Percentiles rank a stretch among this genome's conserved stretches.
phyloP scores from a whole-genome alignment of 768 basidiomycete genomes.

The Fomitopsis serialis region DNA sequence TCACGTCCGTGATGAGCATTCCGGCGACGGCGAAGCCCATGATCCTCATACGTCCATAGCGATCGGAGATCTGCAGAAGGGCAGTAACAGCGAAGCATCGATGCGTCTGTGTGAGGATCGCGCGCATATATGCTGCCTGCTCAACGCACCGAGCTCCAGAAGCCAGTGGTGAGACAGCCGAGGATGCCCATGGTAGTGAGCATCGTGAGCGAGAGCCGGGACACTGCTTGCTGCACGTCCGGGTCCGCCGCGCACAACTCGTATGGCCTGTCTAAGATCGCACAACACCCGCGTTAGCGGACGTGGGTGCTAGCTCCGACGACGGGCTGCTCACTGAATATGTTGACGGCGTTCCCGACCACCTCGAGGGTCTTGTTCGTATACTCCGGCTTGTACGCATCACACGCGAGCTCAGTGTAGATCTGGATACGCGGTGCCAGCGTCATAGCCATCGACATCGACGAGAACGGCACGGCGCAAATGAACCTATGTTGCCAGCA shows the following conservation, averaged over 20 bases:
- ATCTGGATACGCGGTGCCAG: constrained; percentile 70
- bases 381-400: constrained; percentile 51
- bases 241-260: constrained; percentile 62
- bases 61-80: constrained; percentile 62
- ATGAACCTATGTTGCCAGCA: constrained; percentile 45
- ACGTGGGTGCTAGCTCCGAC: too few relatives aligned
- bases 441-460: constrained; percentile 50
- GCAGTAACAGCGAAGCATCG: background rate
- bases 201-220: constrained; percentile 58
- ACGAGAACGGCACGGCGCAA: constrained; percentile 43
- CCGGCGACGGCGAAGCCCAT: constrained; percentile 60
- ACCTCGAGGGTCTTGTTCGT: background rate
- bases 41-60: constrained; percentile 62
- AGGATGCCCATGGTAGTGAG: constrained; percentile 64
- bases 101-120: background rate
- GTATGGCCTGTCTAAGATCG: background rate
- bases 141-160: constrained; percentile 74
- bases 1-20: constrained; percentile 54
- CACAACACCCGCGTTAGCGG: too few relatives aligned
- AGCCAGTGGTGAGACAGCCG: constrained; percentile 73
- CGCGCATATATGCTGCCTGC: background rate
- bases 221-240: constrained; percentile 65
- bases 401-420: constrained; percentile 69
- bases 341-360: background rate
- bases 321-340: too few relatives aligned